A percentile compares a stretch with the other conserved stretches of the same genome.
These are phyloP conservation scores for Brassica nigra DNA, from an alignment of 345 rosid genomes.

Conservation along the genomic window DNA sequence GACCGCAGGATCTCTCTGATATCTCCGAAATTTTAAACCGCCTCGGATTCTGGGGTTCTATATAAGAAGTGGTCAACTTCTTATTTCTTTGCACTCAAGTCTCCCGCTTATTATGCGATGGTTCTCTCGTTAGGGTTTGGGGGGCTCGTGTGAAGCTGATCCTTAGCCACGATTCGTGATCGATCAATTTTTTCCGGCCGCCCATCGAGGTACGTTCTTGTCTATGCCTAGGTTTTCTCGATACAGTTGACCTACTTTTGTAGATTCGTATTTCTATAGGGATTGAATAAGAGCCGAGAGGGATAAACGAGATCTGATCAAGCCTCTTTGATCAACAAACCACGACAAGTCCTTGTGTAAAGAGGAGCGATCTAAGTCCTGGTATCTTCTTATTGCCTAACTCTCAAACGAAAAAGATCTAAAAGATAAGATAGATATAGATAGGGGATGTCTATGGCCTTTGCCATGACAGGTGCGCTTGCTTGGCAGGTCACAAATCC, in stretches of 20 bases:
- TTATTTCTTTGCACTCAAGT: neutral
- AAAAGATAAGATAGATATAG: neutral
- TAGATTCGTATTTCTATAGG: neutral
- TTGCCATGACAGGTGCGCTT: slow-evolving; percentile 39
- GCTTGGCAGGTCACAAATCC: slow-evolving; percentile 32
- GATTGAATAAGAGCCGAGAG: neutral
- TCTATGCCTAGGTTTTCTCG: neutral
- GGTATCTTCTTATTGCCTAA: neutral
- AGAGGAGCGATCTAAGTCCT: neutral
- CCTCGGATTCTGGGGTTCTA: neutral
- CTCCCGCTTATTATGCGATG: neutral
- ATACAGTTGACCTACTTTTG: neutral
- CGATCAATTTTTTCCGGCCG: neutral
- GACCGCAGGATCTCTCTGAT: slow-evolving; percentile 18
- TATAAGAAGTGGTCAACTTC: neutral
- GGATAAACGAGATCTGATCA: neutral
- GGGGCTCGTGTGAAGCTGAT: slow-evolving; percentile 8
- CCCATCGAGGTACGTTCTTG: slow-evolving; percentile 6
- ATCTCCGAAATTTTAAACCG: neutral
- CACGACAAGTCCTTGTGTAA: neutral
- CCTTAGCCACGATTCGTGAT: neutral
- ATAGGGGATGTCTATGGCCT: slow-evolving; percentile 2
- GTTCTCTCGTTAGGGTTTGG: slow-evolving; percentile 5
- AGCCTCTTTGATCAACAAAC: neutral
- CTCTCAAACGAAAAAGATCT: neutral